Percentiles rank a stretch among this genome's conserved stretches.
These are phyloP conservation scores for Gracilaria domingensis DNA, from an alignment of 23 red algal species.

Conservation along the genomic window DNA sequence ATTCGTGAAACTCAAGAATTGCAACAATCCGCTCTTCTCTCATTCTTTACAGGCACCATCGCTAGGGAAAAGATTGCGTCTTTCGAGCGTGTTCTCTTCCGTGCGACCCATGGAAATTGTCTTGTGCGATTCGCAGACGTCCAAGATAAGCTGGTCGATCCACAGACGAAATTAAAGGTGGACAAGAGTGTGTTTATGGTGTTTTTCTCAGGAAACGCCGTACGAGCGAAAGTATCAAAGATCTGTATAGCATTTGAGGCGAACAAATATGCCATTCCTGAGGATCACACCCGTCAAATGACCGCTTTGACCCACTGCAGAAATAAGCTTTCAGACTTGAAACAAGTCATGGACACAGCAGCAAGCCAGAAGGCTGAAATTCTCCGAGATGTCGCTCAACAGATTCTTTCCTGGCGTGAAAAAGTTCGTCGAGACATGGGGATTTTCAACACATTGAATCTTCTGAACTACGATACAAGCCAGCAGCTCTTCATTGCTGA, in stretches of 20 bases:
- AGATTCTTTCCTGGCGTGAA: slow-evolving; percentile 80
- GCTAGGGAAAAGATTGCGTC: slow-evolving; percentile 62
- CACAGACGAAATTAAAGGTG: slow-evolving; percentile 39
- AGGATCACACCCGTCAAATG: slow-evolving; percentile 73
- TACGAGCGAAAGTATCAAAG: slow-evolving; percentile 83
- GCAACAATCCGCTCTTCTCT: slow-evolving; percentile 57
- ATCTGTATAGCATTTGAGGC: slow-evolving; percentile 95
- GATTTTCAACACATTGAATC: slow-evolving; percentile 88
- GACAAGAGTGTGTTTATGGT: slow-evolving; percentile 94
- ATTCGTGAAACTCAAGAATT: slow-evolving; percentile 28
- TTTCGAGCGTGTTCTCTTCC: slow-evolving; percentile 95
- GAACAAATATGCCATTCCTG: slow-evolving; percentile 85
- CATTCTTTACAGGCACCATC: slow-evolving; percentile 80
- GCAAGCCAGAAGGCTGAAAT: slow-evolving; percentile 74
- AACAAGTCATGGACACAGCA: slow-evolving; percentile 70
- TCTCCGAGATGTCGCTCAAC: slow-evolving; percentile 66
- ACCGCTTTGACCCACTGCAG: slow-evolving; percentile 66
- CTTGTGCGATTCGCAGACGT: slow-evolving; percentile 73
- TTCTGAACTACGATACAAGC: slow-evolving; percentile 97
- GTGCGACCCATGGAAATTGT: slow-evolving; percentile 92
- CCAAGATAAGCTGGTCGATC: slow-evolving; percentile 68
- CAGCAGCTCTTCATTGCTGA: slow-evolving; percentile 91
- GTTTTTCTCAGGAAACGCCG: slow-evolving; percentile 84
- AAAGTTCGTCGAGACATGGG: slow-evolving; percentile 90
- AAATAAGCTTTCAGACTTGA: slow-evolving; percentile 66